Base-by-base conservation (phyloP, 139 green algal species). In the Chlorella sp. region DNA sequence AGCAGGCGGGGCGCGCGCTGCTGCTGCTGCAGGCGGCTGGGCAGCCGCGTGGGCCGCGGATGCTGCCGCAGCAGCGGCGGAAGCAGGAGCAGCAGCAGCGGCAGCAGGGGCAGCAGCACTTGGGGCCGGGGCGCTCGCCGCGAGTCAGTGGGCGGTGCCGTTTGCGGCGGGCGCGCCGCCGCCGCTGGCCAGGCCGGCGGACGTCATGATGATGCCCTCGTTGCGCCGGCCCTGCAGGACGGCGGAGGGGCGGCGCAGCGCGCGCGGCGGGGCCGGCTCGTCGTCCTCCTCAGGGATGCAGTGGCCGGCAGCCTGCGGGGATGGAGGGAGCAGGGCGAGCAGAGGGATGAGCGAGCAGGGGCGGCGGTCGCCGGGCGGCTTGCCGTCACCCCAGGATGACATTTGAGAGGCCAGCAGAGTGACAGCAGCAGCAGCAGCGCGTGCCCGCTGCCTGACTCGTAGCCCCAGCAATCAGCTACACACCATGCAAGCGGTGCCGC, bases 201-300 rank as follows among this genome's bases (percentile, higher is more conserved):
- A 13, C 34, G 34, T 32, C 57, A 82, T 39, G 34, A 82, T 63
- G 36, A 82, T 63, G 25, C 55, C 76, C 36, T 82, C 76, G 36
- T 82, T 82, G 76, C 76, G 57, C 13, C n/a, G 28, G 57, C 76
- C 76, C 34, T 69, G 63, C 26, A 32, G 63, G 63, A 17, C 41
- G 72, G 63, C 51, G 26, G 72, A 26, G 23, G 75, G 26, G n/a
- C 21, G 51, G 15, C 12, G 47, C 75, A 47, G 72, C 34, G 30
- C 51, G 51, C 51, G 51, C 51, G 51, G 51, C 51, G 69, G 36
- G 23, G 60, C 71, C 23, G 41, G 57, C 26, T 68, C 81, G 6
- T 81, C 81, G 2, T 62, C 68, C 2, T 79, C 69, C 73, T 86
- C 81, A 28, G 81, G 81, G n/a, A 86, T 67, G 47, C 56, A 39